These are phyloP conservation scores for Metarhizium brunneum DNA, from an alignment of 2,329 filamentous ascomycete genomes.

Conservation along the genomic window DNA sequence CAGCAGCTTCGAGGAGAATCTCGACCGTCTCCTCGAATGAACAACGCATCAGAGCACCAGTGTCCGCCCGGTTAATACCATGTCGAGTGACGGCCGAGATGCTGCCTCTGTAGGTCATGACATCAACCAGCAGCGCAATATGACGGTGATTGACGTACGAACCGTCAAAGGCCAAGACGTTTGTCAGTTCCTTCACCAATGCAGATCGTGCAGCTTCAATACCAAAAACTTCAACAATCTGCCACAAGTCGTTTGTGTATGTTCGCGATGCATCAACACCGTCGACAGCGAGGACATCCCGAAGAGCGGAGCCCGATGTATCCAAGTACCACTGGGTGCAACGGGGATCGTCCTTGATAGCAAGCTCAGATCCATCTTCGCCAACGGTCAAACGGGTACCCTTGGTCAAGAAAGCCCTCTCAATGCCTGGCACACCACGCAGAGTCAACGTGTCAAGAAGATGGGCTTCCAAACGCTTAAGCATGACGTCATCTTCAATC, in stretches of 20 bases:
- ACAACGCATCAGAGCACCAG: conserved; percentile 96
- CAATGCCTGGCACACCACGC: conserved; percentile 80
- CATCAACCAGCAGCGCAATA: conserved; percentile 87
- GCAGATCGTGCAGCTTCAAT: conserved; percentile 89
- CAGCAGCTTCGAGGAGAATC: conserved; percentile 91
- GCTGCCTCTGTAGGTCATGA: conserved; percentile 92
- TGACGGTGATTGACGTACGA: conserved; percentile 99
- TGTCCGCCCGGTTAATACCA: conserved; percentile 96
- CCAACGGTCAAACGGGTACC: conserved; percentile 59
- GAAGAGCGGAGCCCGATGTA: conserved; percentile 82
- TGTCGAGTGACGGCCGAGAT: conserved; percentile 96
- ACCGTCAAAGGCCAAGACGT: conserved; percentile 95
- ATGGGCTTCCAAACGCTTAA: conserved; percentile 86
- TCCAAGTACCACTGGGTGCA: conserved; percentile 96
- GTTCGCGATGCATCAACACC: conserved; percentile 82
- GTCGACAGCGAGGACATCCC: conserved; percentile 73
- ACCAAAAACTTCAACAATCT: conserved; percentile 88
- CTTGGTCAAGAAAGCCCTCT: conserved; percentile 87
- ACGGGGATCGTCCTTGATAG: conserved; percentile 60
- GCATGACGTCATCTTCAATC: conserved; percentile 81
- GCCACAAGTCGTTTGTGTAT: conserved; percentile 91
- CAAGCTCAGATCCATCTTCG: conserved; percentile 62
- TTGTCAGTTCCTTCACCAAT: conserved; percentile 78
- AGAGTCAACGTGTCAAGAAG: conserved; percentile 85
- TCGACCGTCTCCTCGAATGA: conserved; percentile 99